A percentile compares a stretch with the other conserved stretches of the same genome.
Evolutionary conservation across 2,329 filamentous ascomycete genomes (phyloP).

Genomic region (Colletotrichum zoysiae): DNA sequence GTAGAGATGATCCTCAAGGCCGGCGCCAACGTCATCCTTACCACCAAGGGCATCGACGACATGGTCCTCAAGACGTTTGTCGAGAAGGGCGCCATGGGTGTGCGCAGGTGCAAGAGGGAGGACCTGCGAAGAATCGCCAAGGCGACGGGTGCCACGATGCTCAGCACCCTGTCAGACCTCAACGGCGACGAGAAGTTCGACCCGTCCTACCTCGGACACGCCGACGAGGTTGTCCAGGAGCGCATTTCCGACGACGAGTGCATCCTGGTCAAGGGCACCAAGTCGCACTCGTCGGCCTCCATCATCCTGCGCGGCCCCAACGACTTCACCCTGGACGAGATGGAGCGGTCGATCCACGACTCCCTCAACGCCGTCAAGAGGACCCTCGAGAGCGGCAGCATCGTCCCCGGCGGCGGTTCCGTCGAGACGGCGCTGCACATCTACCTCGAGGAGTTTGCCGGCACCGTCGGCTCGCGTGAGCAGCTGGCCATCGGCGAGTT

Average conservation of each 20-base stretch:
- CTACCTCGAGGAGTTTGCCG: conserved; percentile 98
- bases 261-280: conserved; percentile 96
- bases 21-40: conserved; percentile 94
- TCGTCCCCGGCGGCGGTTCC: conserved; percentile 95
- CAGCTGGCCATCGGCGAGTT: conserved; percentile 99
- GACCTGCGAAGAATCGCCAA: conserved; percentile 95
- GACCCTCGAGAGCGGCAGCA: conserved; percentile 94
- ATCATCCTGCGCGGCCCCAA: conserved; percentile 96
- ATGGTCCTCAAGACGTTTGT: conserved; percentile 94
- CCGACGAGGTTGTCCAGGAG: conserved; percentile 97
- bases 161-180: conserved; percentile 93
- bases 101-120: conserved; percentile 98
- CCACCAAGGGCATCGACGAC: conserved; percentile 98
- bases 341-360: conserved; percentile 98
- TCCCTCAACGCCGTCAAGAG: conserved; percentile 97
- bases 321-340: conserved; percentile 97
- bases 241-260: conserved; percentile 99
- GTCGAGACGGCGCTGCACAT: conserved; percentile 99
- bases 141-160: conserved; percentile 92
- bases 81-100: conserved; percentile 94
- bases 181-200: conserved; percentile 99
- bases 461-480: conserved; percentile 95
- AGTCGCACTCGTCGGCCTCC: conserved; percentile 92
- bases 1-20: conserved; percentile 98
- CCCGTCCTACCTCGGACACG: conserved; percentile 86